phyloP scores from a whole-genome alignment of 2,329 filamentous ascomycete genomes.

The Aspergillus brasiliensis region DNA sequence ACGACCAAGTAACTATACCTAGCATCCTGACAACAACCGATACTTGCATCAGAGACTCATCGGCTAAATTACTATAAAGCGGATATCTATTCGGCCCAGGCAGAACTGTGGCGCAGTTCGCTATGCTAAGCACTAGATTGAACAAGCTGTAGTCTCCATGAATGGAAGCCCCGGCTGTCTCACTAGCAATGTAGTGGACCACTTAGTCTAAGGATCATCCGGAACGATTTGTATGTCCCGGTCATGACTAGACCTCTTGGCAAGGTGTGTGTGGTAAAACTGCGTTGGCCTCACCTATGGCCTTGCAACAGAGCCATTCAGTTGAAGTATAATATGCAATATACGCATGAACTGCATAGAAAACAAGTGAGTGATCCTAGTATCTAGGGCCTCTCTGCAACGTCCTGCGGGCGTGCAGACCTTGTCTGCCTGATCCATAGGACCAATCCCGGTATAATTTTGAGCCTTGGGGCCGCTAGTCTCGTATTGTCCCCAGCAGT shows the following conservation, averaged over 20 bases:
- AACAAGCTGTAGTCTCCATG: not conserved
- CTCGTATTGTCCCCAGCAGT: not conserved
- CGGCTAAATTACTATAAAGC: not conserved
- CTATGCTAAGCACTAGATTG: not conserved
- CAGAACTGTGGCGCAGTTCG: not conserved
- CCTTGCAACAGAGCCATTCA: not conserved
- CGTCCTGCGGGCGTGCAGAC: not conserved
- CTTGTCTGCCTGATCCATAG: not conserved
- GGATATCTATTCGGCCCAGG: not conserved
- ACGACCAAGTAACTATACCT: too few species aligned
- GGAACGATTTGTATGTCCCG: not conserved
- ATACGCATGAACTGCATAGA: not conserved
- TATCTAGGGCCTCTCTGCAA: not conserved
- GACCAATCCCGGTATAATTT: not conserved
- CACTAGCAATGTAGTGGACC: constrained; percentile 1
- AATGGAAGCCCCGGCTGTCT: not conserved
- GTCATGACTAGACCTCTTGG: not conserved
- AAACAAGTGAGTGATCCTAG: not conserved
- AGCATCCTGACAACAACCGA: not conserved
- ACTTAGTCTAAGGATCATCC: not conserved
- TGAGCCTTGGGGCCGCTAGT: not conserved
- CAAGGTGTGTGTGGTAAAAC: too few species aligned
- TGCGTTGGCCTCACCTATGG: not conserved
- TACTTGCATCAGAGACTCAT: not conserved
- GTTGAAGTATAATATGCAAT: not conserved